phyloP scores from a whole-genome alignment of 768 basidiomycete species.

The Boletus subparvulus region DNA sequence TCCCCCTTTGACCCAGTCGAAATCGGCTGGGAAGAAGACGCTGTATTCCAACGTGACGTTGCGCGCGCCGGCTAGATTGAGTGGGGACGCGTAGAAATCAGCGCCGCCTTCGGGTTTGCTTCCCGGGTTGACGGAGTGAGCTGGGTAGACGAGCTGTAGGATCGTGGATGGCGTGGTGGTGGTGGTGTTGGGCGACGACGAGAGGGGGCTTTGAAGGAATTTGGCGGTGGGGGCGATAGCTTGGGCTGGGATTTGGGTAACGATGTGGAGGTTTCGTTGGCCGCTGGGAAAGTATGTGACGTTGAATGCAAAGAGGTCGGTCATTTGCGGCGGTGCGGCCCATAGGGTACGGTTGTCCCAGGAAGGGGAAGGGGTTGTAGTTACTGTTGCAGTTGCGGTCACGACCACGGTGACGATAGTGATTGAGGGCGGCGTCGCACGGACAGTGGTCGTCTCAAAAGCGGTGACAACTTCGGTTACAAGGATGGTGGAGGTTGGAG shows the following conservation, averaged over 20 bases:
- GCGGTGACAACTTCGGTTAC: constrained; percentile 11
- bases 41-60: constrained; percentile 66
- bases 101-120: constrained; percentile 66
- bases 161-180: constrained; percentile 41
- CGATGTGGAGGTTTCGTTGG: constrained; percentile 52
- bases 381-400: neutral
- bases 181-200: constrained; percentile 22
- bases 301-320: constrained; percentile 59
- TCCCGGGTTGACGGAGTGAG: constrained; percentile 65
- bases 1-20: constrained; percentile 78
- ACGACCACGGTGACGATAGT: constrained; percentile 10
- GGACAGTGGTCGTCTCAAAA: constrained; percentile 11
- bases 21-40: constrained; percentile 73
- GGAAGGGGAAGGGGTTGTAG: neutral
- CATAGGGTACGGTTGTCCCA: constrained; percentile 39
- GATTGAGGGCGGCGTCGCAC: neutral
- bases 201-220: constrained; percentile 6
- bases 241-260: constrained; percentile 45
- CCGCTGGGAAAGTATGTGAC: constrained; percentile 57
- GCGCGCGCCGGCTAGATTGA: constrained; percentile 44
- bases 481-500: neutral
- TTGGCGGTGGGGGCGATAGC: constrained; percentile 28
- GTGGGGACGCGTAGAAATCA: constrained; percentile 59
- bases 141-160: constrained; percentile 68
- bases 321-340: constrained; percentile 52